Percentiles rank a stretch among this genome's conserved stretches.
Conservation (phyloP, 2,329 filamentous ascomycete genomes). For the Lachnellula cervina region DNA sequence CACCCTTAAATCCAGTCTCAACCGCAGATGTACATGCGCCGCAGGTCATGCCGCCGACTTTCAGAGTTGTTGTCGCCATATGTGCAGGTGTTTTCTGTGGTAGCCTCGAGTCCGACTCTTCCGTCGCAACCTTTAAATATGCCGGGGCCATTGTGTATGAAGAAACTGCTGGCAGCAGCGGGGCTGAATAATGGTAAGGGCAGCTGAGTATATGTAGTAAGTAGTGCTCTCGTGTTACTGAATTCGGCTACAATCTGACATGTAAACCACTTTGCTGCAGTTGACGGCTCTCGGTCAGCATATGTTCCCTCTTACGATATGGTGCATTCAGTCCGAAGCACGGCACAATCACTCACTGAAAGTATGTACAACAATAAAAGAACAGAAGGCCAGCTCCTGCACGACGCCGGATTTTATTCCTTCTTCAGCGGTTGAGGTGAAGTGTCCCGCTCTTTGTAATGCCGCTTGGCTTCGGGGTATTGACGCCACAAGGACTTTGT, state of each 20-base stretch:
- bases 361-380: constrained; percentile 14
- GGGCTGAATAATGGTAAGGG: constrained; percentile 2
- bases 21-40: constrained; percentile 95
- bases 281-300: too few species aligned
- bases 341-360: not conserved
- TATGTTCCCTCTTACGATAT: not conserved
- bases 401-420: not conserved
- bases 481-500: not conserved
- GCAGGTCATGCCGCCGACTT: constrained; percentile 87
- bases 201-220: not conserved
- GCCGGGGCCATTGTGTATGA: constrained; percentile 26
- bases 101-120: constrained; percentile 13
- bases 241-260: not conserved
- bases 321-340: not conserved
- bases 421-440: not conserved
- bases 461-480: not conserved
- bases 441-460: not conserved
- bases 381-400: constrained; percentile 29
- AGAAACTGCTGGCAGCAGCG: constrained; percentile 9
- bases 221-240: not conserved
- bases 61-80: constrained; percentile 86
- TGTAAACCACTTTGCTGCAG: not conserved
- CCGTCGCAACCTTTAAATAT: constrained; percentile 26
- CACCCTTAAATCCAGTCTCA: constrained; percentile 79
- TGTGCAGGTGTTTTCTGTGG: constrained; percentile 37